Evolutionary conservation across 768 basidiomycete species (phyloP), one percentile per base, ranked within the genome.

Genomic region (Solioccasus polychromus): DNA sequence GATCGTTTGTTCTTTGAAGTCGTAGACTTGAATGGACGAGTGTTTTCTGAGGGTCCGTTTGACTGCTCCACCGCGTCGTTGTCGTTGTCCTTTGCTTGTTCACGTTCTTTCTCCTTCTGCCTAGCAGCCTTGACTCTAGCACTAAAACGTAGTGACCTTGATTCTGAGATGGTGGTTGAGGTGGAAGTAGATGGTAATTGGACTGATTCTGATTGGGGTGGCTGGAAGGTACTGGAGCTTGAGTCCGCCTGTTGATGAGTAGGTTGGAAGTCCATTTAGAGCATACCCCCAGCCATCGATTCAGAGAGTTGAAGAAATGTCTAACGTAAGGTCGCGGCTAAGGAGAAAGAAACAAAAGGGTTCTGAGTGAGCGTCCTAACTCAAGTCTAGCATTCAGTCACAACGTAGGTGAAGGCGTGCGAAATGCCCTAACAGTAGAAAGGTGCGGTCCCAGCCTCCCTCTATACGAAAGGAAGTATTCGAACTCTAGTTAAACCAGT

Each of bases 181-280:
- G 50, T 50, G 41, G 66, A 62, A 51, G 53, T 51, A 67, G 69
- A 60, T 72, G 67, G 61, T 69, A 66, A 34, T 45, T 53, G 57
- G 41, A 30, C 39, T 42, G 50, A 54, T 62, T 66, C 64, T 66
- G 63, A 68, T 68, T 68, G 66, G 66, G 74, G 63, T 60, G 69
- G 71, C 63, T 70, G 66, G 59, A 51, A 55, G 52, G 50, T 62
- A 70, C 76, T 82, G 68, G 79, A 77, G 78, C 69, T 72, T 68
- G 77, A 78, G 78, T 82, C 81, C 79, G 82, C 79, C 75, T 77
- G 77, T 61, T 76, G 73, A 75, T 86, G 71, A 62, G 69, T 70
- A 72, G 76, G 79, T 86, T 79, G 78, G 80, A 85, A 80, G 84
- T 90, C 88, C 88, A 90, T 90, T 89, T 88, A 89, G 85, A 80